Percentiles rank a stretch among this genome's conserved stretches.
Evolutionary conservation across 2,329 filamentous ascomycete genomes (phyloP).

Genomic region (Penicillium glabrum): DNA sequence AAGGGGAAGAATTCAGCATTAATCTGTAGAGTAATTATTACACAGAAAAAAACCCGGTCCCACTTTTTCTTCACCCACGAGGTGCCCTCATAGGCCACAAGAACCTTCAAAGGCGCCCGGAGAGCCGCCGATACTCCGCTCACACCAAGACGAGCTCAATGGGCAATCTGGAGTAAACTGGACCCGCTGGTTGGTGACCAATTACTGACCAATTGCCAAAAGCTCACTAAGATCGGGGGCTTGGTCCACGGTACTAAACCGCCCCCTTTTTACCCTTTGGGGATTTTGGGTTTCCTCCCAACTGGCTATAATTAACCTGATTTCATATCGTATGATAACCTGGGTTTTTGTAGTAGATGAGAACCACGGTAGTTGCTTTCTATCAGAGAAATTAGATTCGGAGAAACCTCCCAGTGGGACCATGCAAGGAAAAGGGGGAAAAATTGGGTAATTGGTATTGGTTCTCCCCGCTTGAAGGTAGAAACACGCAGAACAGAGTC

Average conservation of each 20-base stretch:
- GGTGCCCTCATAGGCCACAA: neutral
- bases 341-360: neutral
- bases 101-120: conserved; percentile 10
- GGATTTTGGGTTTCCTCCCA: conserved; percentile 5
- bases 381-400: neutral
- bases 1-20: neutral
- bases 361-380: neutral
- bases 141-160: neutral
- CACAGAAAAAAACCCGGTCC: neutral
- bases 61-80: conserved; percentile 10
- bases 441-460: neutral
- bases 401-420: neutral
- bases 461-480: neutral
- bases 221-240: neutral
- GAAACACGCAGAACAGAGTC: neutral
- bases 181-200: neutral
- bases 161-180: conserved; percentile 1
- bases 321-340: conserved; percentile 5
- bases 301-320: conserved; percentile 10
- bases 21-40: neutral
- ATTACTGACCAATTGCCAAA: conserved; percentile 2
- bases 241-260: conserved; percentile 1
- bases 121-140: conserved; percentile 23
- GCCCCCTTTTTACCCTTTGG: conserved; percentile 9
- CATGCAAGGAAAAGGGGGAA: conserved; percentile 5